Evolutionary conservation across 2,329 filamentous ascomycete genomes (phyloP).

Genomic region (Claviceps monticola): DNA sequence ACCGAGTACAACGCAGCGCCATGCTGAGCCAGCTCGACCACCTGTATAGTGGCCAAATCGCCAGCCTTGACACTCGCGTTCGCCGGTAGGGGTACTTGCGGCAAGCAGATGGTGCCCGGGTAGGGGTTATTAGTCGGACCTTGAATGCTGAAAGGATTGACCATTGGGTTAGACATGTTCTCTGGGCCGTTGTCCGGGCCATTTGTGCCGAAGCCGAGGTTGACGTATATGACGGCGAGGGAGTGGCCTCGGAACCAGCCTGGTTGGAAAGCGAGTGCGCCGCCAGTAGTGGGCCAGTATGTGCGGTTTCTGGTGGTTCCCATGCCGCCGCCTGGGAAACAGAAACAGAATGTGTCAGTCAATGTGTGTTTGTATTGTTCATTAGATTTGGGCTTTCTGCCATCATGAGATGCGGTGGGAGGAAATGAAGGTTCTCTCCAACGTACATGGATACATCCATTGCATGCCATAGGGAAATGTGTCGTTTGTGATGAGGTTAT

Average conservation of each 20-base stretch:
- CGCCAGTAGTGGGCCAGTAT: conserved; percentile 78
- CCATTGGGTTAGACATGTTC: conserved; percentile 81
- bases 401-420: neutral
- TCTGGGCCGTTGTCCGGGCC: conserved; percentile 50
- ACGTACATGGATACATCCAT: conserved; percentile 87
- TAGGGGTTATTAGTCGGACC: conserved; percentile 77
- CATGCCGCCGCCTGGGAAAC: conserved; percentile 63
- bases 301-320: conserved; percentile 67
- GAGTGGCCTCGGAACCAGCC: conserved; percentile 91
- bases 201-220: conserved; percentile 68
- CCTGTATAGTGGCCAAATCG: conserved; percentile 82
- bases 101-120: conserved; percentile 76
- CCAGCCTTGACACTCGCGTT: conserved; percentile 59
- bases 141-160: conserved; percentile 66
- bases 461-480: conserved; percentile 83
- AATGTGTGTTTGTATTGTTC: neutral
- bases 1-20: conserved; percentile 74
- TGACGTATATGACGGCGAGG: conserved; percentile 75
- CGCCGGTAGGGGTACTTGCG: conserved; percentile 71
- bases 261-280: conserved; percentile 79
- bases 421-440: neutral
- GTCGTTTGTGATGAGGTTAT: conserved; percentile 69
- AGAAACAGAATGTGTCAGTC: neutral
- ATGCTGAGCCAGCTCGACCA: conserved; percentile 72
- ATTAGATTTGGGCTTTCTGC: neutral